Percentiles rank a stretch among this genome's conserved stretches.
phyloP scores from a whole-genome alignment of 2,329 filamentous ascomycete species.

The Pseudogymnoascus sp. region DNA sequence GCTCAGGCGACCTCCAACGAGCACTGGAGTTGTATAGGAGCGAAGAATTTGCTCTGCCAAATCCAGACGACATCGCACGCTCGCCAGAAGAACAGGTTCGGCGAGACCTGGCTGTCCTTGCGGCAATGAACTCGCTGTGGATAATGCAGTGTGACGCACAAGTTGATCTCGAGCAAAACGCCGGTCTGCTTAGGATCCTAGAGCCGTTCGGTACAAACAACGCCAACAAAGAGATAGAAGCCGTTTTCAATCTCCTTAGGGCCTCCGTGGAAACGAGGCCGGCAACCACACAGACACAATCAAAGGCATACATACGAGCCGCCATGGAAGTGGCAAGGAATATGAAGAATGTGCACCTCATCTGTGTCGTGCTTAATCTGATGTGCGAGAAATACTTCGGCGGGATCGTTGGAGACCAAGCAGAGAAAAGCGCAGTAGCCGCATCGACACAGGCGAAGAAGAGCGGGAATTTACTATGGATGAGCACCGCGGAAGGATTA shows the following conservation, averaged over 20 bases:
- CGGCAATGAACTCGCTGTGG: constrained; percentile 60
- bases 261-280: constrained; percentile 58
- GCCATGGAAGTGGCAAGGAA: constrained; percentile 63
- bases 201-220: constrained; percentile 61
- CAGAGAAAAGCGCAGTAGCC: constrained; percentile 66
- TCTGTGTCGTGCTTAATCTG: constrained; percentile 75
- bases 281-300: constrained; percentile 61
- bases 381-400: constrained; percentile 66
- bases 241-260: constrained; percentile 68
- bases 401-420: constrained; percentile 63
- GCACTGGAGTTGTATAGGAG: constrained; percentile 62
- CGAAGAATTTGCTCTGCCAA: constrained; percentile 47
- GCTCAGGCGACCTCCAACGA: constrained; percentile 60
- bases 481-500: constrained; percentile 73
- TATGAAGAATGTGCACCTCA: constrained; percentile 67
- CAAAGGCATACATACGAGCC: constrained; percentile 69
- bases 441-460: constrained; percentile 60
- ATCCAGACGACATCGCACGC: constrained; percentile 28
- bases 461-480: constrained; percentile 67
- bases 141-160: constrained; percentile 59
- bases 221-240: constrained; percentile 65
- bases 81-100: constrained; percentile 42
- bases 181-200: constrained; percentile 56
- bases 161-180: constrained; percentile 50
- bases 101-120: constrained; percentile 58